A percentile compares a stretch with the other conserved stretches of the same genome.
Conservation (phyloP, 768 basidiomycete genomes). For the Serendipita vermifera region DNA sequence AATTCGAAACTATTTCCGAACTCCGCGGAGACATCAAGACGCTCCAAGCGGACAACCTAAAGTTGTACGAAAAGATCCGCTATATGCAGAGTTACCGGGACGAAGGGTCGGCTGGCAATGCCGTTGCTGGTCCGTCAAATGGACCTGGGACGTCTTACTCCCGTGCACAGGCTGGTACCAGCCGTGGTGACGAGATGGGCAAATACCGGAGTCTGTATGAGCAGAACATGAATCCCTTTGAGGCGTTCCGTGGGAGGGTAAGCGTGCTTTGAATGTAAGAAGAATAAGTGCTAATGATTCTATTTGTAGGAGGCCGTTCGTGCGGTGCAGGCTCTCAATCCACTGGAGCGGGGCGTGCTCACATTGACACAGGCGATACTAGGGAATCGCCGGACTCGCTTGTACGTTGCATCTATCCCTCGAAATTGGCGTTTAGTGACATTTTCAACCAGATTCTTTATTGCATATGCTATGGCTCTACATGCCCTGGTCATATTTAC, state of each 20-base stretch:
- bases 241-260: constrained; percentile 90
- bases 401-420: background rate
- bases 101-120: constrained; percentile 37
- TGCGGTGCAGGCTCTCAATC: constrained; percentile 83
- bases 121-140: constrained; percentile 8
- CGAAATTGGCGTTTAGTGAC: too few species aligned
- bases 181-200: constrained; percentile 56
- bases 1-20: constrained; percentile 89
- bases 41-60: constrained; percentile 89
- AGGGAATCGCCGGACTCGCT: constrained; percentile 75
- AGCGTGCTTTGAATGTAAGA: constrained; percentile 23
- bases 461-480: constrained; percentile 68
- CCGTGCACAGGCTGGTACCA: constrained; percentile 11
- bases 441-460: constrained; percentile 46
- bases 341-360: constrained; percentile 79
- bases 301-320: constrained; percentile 74
- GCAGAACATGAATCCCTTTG: constrained; percentile 96
- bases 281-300: too few species aligned
- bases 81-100: constrained; percentile 97
- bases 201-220: constrained; percentile 89
- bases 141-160: constrained; percentile 12
- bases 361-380: constrained; percentile 73
- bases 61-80: constrained; percentile 95
- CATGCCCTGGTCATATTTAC: constrained; percentile 75
- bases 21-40: constrained; percentile 84